Evolutionary conservation across 139 green algal species (phyloP).

Genomic region (Tetratostichococcus sp.): DNA sequence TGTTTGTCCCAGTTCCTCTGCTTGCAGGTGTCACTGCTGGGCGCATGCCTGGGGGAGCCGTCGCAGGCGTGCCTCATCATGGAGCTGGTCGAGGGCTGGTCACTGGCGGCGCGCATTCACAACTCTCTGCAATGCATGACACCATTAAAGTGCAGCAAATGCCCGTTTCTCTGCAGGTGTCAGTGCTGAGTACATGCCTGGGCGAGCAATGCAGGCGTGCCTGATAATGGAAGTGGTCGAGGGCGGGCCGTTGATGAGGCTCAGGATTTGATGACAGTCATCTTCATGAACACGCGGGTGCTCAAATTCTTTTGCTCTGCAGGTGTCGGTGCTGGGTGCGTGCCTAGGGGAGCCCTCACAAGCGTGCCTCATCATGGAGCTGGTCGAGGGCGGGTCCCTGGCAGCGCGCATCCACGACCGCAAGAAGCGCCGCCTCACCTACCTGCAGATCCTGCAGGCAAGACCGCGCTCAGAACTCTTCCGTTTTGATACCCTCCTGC

Average conservation of each 20-base stretch:
- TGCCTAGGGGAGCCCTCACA: slow-evolving; percentile 20
- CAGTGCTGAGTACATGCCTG: no score
- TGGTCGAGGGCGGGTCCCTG: slow-evolving; percentile 61
- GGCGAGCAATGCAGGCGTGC: no score
- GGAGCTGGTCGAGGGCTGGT: slow-evolving; percentile 73
- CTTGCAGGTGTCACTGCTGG: slow-evolving; percentile 24
- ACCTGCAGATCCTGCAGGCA: slow-evolving; percentile 62
- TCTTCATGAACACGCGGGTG: no score
- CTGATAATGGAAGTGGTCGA: no score
- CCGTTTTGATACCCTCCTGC: not conserved
- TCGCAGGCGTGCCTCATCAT: slow-evolving; percentile 70
- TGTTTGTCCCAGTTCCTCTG: no score
- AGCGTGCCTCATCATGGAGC: slow-evolving; percentile 73
- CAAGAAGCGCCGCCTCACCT: slow-evolving; percentile 44
- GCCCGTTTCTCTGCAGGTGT: no score
- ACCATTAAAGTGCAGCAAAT: not conserved
- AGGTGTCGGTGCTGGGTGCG: slow-evolving; percentile 24
- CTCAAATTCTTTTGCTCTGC: slow-evolving; percentile 25
- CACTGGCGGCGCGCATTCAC: slow-evolving; percentile 68
- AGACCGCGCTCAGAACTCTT: not conserved
- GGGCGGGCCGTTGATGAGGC: no score
- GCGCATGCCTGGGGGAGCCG: slow-evolving; percentile 5
- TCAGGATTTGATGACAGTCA: no score
- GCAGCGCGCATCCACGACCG: slow-evolving; percentile 58
- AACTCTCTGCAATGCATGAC: slow-evolving; percentile 15